A percentile compares a stretch with the other conserved stretches of the same genome.
phyloP scores from a whole-genome alignment of 1,284 basidiomycete genomes.

The Meripilus lineatus region DNA sequence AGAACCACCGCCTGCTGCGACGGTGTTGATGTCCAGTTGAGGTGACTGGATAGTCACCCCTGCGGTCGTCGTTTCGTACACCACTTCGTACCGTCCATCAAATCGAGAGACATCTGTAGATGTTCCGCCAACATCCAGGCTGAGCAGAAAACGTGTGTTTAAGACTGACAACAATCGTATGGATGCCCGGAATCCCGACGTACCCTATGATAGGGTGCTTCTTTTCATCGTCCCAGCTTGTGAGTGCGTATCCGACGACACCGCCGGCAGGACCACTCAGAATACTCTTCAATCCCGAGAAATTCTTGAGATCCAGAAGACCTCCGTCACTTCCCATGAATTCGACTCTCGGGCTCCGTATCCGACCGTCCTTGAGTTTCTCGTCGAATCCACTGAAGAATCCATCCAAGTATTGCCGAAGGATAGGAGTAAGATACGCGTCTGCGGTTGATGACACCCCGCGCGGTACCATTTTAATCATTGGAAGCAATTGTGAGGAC shows the following conservation, averaged over 20 bases:
- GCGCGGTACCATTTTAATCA: conserved; percentile 95
- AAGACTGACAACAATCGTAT: neutral
- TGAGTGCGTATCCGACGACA: conserved; percentile 84
- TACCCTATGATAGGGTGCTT: conserved; percentile 73
- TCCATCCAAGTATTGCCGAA: conserved; percentile 84
- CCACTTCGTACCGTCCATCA: conserved; percentile 80
- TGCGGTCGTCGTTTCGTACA: conserved; percentile 90
- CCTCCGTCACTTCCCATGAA: conserved; percentile 91
- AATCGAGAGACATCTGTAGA: conserved; percentile 89
- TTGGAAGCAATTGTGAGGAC: conserved; percentile 84
- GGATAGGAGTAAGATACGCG: conserved; percentile 92
- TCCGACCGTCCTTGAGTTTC: conserved; percentile 46
- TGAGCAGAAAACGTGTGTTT: neutral
- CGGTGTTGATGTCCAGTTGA: conserved; percentile 86
- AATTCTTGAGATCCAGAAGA: conserved; percentile 79
- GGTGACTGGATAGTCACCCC: conserved; percentile 87
- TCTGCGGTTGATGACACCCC: conserved; percentile 93
- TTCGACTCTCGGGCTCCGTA: conserved; percentile 58
- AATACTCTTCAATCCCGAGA: conserved; percentile 86
- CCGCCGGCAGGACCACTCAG: conserved; percentile 87
- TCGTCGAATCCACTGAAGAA: conserved; percentile 89
- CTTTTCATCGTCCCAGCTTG: conserved; percentile 70
- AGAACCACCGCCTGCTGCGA: conserved; percentile 85
- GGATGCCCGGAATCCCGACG: conserved; percentile 21
- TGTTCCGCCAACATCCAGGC: conserved; percentile 82